Conservation (phyloP, 129 eudicot species). For the Flaveria sonorensis region DNA sequence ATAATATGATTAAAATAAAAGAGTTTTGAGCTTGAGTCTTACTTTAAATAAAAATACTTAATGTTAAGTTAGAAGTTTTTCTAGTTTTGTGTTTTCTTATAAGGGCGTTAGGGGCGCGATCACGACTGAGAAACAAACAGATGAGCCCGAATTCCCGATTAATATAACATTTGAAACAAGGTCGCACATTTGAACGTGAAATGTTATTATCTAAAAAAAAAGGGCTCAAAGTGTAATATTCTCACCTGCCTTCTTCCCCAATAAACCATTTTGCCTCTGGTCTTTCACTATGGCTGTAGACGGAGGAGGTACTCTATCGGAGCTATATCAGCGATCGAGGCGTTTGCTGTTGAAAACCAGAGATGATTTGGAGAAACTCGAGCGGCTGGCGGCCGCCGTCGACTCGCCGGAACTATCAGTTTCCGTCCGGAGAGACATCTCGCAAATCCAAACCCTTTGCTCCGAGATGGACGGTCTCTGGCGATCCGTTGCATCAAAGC, state of each 20-base stretch:
- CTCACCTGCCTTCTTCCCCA: neutral
- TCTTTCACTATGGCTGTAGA: conserved; percentile 43
- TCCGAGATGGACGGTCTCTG: conserved; percentile 80
- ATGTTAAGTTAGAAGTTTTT: no score
- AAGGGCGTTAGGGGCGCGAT: no score
- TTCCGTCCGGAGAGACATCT: conserved; percentile 57
- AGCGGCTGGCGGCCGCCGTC: conserved; percentile 57
- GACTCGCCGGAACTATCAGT: conserved; percentile 45
- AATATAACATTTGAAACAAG: no score
- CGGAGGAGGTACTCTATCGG: conserved; percentile 74
- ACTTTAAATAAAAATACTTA: no score
- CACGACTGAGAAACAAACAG: no score
- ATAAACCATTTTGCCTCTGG: conserved; percentile 17
- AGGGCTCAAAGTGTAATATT: conserved; percentile 17
- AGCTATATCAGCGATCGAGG: conserved; percentile 69
- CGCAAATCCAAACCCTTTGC: conserved; percentile 74
- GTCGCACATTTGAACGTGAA: no score
- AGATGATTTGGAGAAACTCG: conserved; percentile 79
- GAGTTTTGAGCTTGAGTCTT: no score
- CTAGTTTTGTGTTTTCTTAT: no score
- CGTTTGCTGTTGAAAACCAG: conserved; percentile 60
- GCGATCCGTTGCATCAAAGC: conserved; percentile 82
- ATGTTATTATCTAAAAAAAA: neutral
- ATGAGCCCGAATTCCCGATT: no score
- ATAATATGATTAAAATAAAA: no score